Evolutionary conservation across 805 yeast genomes (phyloP), one percentile per base, ranked within the genome.

Genomic region (Zygoascus flipseniorum): DNA sequence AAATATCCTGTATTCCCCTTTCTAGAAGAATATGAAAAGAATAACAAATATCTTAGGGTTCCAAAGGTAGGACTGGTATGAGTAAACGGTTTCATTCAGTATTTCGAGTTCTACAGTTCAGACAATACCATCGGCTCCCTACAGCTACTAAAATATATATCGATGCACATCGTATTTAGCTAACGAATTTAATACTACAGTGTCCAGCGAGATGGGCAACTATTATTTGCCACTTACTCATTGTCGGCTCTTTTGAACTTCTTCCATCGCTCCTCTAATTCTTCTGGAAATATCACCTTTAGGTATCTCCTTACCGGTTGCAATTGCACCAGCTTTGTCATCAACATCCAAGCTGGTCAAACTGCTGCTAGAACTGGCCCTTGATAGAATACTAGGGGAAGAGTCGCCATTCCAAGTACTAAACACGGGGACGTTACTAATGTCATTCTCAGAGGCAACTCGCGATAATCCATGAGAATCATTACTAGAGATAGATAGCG

Each of bases 381-480:
- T 28, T 11, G 49, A 46, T n/a, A 8, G 39, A 5, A 42, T 18
- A 26, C 32, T 23, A 9, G 47, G 16, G 3, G 49, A 46, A 16
- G 42, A 31, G 6, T 26, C 31, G 11, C 20, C 31, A 9, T 16
- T 14, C 55, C 69, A 74, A 51, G 74, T 77, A 39, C 77, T 75
- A 55, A 83, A 76, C 66, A 83, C 75, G 1, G 89, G 88, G 43
- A 83, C 76, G 63, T 83, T 81, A 1, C 86, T 76, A 51, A 80
- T 72, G 9, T 85, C 81, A 47, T 78, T 80, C 57, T 76, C 79
- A 3, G 86, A 81, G 63, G 78, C 79, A 59, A 82, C 76, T 54
- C 83, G 71, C 8, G 88, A 81, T 49, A 82, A 68, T 16, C 83
- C 84, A 63, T 80, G 82, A 2, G 86, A 79, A 8, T 56, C 65